These are phyloP conservation scores for Silene coronaria DNA, from an alignment of 179 eudicot species.

Conservation along the genomic window DNA sequence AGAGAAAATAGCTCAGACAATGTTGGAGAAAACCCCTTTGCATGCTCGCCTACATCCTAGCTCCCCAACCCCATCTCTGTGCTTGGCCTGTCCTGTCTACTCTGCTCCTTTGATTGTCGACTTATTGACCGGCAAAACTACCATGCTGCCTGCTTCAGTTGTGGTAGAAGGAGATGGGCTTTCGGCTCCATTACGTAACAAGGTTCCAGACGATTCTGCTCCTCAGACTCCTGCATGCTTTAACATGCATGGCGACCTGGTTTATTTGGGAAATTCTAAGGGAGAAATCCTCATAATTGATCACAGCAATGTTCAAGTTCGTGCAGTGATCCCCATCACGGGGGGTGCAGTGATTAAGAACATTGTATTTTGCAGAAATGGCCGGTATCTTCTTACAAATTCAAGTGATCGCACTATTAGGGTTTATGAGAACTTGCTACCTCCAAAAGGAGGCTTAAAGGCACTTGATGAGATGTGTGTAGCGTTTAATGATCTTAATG, in stretches of 20 bases:
- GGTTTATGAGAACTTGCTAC: conserved; percentile 87
- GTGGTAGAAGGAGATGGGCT: conserved; percentile 41
- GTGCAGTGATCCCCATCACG: conserved; percentile 54
- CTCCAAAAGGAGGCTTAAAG: conserved; percentile 50
- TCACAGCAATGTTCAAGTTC: conserved; percentile 43
- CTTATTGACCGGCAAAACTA: conserved; percentile 44
- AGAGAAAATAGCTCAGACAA: conserved; percentile 54
- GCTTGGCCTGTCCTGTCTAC: conserved; percentile 82
- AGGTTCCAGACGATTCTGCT: conserved; percentile 72
- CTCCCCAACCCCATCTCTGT: conserved; percentile 68
- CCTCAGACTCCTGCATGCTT: conserved; percentile 88
- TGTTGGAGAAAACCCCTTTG: conserved; percentile 68
- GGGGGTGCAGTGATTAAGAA: conserved; percentile 78
- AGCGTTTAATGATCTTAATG: conserved; percentile 38
- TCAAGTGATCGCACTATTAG: conserved; percentile 84
- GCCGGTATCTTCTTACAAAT: conserved; percentile 86
- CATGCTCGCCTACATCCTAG: conserved; percentile 85
- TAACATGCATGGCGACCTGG: conserved; percentile 80
- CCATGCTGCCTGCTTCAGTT: conserved; percentile 64
- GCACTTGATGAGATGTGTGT: conserved; percentile 41
- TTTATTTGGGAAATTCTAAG: conserved; percentile 87
- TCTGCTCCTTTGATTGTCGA: conserved; percentile 88
- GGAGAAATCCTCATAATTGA: conserved; percentile 91
- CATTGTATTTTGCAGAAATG: conserved; percentile 72
- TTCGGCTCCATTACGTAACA: conserved; percentile 55